These are phyloP conservation scores for Trichoderma semiorbis DNA, from an alignment of 2,329 filamentous ascomycete genomes.

Conservation along the genomic window DNA sequence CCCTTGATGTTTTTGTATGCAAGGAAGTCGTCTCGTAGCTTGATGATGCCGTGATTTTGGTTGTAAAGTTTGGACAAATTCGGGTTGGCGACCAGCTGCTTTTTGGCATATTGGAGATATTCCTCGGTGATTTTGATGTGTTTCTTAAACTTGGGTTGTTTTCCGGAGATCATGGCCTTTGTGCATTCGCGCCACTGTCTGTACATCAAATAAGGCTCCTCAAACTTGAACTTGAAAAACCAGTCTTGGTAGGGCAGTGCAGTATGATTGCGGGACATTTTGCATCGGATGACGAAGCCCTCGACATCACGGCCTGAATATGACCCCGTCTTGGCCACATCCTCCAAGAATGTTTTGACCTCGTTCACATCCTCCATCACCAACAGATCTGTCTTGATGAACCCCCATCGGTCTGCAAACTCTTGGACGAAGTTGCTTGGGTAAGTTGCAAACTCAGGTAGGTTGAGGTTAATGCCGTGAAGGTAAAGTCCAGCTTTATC, in stretches of 20 bases:
- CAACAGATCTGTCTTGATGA: conserved; percentile 81
- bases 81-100: conserved; percentile 66
- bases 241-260: conserved; percentile 71
- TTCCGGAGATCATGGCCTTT: conserved; percentile 77
- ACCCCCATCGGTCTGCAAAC: conserved; percentile 91
- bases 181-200: conserved; percentile 98
- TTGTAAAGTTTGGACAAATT: conserved; percentile 69
- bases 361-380: conserved; percentile 69
- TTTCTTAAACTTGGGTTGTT: conserved; percentile 75
- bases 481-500: conserved; percentile 87
- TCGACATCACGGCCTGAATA: conserved; percentile 92
- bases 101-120: conserved; percentile 78
- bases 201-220: conserved; percentile 98
- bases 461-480: conserved; percentile 92
- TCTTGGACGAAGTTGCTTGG: conserved; percentile 76
- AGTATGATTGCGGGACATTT: conserved; percentile 53
- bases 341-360: conserved; percentile 78
- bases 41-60: conserved; percentile 91
- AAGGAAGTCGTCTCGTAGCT: conserved; percentile 83
- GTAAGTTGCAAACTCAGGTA: conserved; percentile 89
- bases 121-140: conserved; percentile 87
- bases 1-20: conserved; percentile 80
- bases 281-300: conserved; percentile 94
- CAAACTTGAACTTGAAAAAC: conserved; percentile 99
- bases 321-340: conserved; percentile 80